phyloP scores from a whole-genome alignment of 2,329 filamentous ascomycete species.

The Tolypocladium pustulatum region DNA sequence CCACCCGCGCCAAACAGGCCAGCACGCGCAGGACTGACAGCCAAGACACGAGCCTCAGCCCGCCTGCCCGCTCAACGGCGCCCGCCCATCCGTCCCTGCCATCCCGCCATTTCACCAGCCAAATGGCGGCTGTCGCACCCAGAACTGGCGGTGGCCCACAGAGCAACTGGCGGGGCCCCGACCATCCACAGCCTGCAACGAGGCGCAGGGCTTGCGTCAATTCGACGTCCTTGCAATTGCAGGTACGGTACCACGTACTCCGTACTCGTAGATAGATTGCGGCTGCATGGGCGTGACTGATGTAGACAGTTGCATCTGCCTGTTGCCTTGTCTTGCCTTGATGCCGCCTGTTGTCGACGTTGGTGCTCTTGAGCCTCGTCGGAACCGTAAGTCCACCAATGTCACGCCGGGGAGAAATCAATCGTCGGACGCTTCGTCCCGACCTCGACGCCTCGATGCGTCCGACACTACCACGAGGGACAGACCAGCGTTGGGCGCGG shows the following conservation, averaged over 20 bases:
- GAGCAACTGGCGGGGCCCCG: neutral
- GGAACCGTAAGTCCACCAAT: neutral
- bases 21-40: neutral
- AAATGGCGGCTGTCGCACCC: slow-evolving; percentile 6
- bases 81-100: neutral
- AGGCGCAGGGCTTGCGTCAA: slow-evolving; percentile 1
- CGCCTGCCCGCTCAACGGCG: neutral
- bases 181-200: neutral
- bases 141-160: slow-evolving; percentile 9
- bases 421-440: neutral
- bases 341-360: neutral
- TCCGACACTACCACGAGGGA: neutral
- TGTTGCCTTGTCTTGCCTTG: neutral
- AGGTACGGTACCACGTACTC: too few relatives aligned
- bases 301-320: neutral
- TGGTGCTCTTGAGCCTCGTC: neutral
- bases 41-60: slow-evolving; percentile 1
- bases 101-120: slow-evolving; percentile 11
- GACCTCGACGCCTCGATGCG: neutral
- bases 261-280: slow-evolving; percentile 1
- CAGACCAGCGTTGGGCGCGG: neutral
- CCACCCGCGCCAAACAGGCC: neutral
- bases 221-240: neutral
- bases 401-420: neutral
- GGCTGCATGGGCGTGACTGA: neutral